Conservation (phyloP, 352 stramenopile species). For the Phytophthora fragariaefolia region DNA sequence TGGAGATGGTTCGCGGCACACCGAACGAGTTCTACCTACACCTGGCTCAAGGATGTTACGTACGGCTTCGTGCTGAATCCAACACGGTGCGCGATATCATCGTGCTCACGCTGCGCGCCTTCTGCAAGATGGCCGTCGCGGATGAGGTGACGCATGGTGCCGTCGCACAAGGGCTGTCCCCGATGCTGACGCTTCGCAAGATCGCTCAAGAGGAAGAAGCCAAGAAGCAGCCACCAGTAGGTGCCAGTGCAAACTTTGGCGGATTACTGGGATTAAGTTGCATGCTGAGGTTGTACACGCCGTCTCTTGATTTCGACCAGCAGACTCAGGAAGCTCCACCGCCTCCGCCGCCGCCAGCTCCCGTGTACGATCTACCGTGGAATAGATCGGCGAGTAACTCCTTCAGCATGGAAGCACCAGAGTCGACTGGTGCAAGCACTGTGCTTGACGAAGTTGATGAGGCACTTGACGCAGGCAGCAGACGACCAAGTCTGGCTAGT, state of each 20-base stretch:
- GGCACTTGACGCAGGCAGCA: slow-evolving; percentile 22
- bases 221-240: slow-evolving; percentile 52
- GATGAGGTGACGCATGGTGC: slow-evolving; percentile 53
- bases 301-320: slow-evolving; percentile 54
- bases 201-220: slow-evolving; percentile 50
- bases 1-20: slow-evolving; percentile 60
- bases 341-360: slow-evolving; percentile 16
- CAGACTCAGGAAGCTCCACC: slow-evolving; percentile 43
- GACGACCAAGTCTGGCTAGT: slow-evolving; percentile 30
- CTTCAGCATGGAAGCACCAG: slow-evolving; percentile 29
- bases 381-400: slow-evolving; percentile 49
- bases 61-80: slow-evolving; percentile 76
- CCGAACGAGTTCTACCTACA: slow-evolving; percentile 77
- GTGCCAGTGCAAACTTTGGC: slow-evolving; percentile 56
- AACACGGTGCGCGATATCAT: slow-evolving; percentile 84
- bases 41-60: slow-evolving; percentile 60
- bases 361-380: slow-evolving; percentile 67
- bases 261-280: slow-evolving; percentile 54
- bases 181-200: slow-evolving; percentile 73
- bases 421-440: slow-evolving; percentile 35
- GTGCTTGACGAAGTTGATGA: slow-evolving; percentile 39
- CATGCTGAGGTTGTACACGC: slow-evolving; percentile 64
- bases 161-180: slow-evolving; percentile 59
- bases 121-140: slow-evolving; percentile 66
- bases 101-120: slow-evolving; percentile 79